Evolutionary conservation across 371 early-diverging fungal species (phyloP), one percentile per base, ranked within the genome.

Genomic region (Haplosporangium sp.): DNA sequence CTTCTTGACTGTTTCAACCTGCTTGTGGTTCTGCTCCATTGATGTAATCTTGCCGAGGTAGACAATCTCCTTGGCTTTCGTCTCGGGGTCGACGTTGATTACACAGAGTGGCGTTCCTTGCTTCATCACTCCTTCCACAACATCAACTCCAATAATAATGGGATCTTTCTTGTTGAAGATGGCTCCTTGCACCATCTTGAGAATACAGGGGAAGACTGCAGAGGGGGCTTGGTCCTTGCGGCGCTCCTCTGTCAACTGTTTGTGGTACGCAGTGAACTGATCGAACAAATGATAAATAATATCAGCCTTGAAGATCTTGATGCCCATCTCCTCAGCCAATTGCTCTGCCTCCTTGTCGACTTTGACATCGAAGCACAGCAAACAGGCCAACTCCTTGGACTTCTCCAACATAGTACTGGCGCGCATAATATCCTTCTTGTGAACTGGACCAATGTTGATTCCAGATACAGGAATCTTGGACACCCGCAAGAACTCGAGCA

Each of bases 201-300:
- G 83, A 37, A 95, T 84, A 81, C 96, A 96, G 20, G 99, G 99
- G 93, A 98, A 99, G 14, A 99, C 93, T 36, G 98, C 98, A 47
- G 90, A 84, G 16, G 94, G 93, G 13, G 95, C 95, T 67, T 91
- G 90, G 60, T 96, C 98, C 80, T 90, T 91, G 65, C 95, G 94
- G 82, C 92, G 94, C 81, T 94, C 91, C 81, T 97, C 73, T 18
- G 64, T 81, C 47, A 64, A 40, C 61, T 82, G 72, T 57, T 90
- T 85, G 65, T 85, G 87, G 82, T 97, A 95, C 40, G 92, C 92
- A 12, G 94, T 95, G 84, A 95, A 99, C 64, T 90, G 86, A 83
- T 99, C 99, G 72, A 99, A 97, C 90, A 99, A 89, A 82, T 99
- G 99, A 83, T 99, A 99, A 81, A 99, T 99, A 79, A 99, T 99